Base-by-base conservation (phyloP, 768 basidiomycete species). In the Boletus subparvulus region DNA sequence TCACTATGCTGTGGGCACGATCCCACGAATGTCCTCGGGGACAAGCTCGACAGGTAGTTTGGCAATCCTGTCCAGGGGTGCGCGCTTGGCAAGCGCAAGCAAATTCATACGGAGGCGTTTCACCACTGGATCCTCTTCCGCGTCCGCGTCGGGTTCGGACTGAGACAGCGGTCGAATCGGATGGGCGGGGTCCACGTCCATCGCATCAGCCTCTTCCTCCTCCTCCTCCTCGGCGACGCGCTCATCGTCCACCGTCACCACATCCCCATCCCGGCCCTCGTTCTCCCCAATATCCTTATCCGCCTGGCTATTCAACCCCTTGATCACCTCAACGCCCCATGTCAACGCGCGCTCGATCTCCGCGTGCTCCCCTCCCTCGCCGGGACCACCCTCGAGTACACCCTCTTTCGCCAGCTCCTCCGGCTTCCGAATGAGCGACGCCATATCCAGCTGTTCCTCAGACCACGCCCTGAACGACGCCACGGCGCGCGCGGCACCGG, bases 51-150 rank as follows among this genome's bases (percentile, higher is more conserved):
- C 74, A 10, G 86, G 86, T 40, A 90, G 66, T 32, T 76, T 77
- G 16, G 84, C 85, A 51, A 90, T 86, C 55, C 80, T 83, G 62
- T 89, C 86, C 58, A 90, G 65, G 2, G 90, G 90, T 11, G 88
- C 88, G 7, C 88, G 80, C 66, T 90, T 90, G 54, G 87, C 86
- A 35, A 92, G 76, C 2, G 89, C 88, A 28, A 92, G 78, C 30
- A 92, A 75, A 66, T 90, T 91, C 60, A 92, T 74, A 39, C 90
- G 80, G 47, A 91, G 73, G 51, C 84, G 80, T 52, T 80, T 79
- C 63, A 85, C 47, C 17, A 75, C 61, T 3, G 80, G 75, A 53
- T 86, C 82, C 65, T 87, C 86, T 19, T 59, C 62, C 40, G 6
- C 16, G 6, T 46, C 48, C 6, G 28, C 51, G 1, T 54, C 51